Base-by-base conservation (phyloP, 768 basidiomycete genomes). In the Rhodotorula graminis region DNA sequence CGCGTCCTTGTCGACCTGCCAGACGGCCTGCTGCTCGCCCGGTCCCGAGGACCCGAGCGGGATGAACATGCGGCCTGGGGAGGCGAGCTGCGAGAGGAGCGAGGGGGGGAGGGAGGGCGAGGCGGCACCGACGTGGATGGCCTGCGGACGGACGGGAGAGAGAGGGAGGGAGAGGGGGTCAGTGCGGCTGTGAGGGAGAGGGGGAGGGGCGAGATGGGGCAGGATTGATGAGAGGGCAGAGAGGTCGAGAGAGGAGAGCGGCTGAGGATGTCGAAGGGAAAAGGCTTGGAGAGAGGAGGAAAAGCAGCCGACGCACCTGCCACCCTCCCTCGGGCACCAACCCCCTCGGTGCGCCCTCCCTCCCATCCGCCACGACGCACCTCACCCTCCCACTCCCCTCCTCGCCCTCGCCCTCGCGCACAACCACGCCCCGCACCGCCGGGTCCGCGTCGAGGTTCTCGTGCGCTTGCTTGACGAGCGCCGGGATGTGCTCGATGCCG, bases 81-180 rank as follows among this genome's bases (percentile, higher is more conserved):
- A 16, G 12, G 60, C 44, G 31, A 71, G 52, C 33, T 61, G 93
- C 23, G 90, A 87, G 42, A 97, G 80, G 2, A 98, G 85, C 0
- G 84, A 80, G 31, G 85, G 80, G 0, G 94, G 93, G 23, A 93
- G 81, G 0, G 78, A 84, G 0, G 91, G 89, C 0, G 94, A 88
- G 0, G 95, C 72, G 0, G 95, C 95, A 8, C 95, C 95, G 50
- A 97, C 94, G 76, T 98, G 94, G 62, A 97, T 96, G 11, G 59
- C 66, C 66, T 66, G 47, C 15, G 37, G 29, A 0, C 14, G 6
- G 0, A 87, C 89, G 72, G 92, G 86, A 78, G 88, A 92, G 0
- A 2, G 18, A 9, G 6, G 50, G 50, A 2, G 50, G 50, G 12
- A 25, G 50, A 2, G 50, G 50, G 23, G 50, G 23, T 12, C 21